Base-by-base conservation (phyloP, 345 rosid species). In the Brassica incana region DNA sequence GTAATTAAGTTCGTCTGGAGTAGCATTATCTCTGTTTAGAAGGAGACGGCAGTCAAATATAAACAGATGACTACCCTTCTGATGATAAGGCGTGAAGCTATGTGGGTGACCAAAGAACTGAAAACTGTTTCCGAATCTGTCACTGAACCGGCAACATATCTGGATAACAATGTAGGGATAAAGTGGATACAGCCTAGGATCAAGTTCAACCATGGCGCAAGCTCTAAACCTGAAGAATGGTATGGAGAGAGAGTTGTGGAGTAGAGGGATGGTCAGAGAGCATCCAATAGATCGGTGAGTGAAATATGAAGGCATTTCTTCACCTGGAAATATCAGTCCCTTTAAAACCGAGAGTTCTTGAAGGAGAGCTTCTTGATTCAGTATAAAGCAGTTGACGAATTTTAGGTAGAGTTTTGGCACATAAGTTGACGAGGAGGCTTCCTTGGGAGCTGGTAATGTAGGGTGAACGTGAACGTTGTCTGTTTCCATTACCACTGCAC, bases 41-140 rank as follows among this genome's bases (percentile, higher is more conserved):
- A 16, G 40, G 8, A 75, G 58, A 25, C 7, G n/a, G 58, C 67
- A 75, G 3, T 56, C 67, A 58, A 67, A 75, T 75, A 56, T 75
- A 58, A 75, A n/a, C 30, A 35, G 40, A 25, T 75, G 72, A 56
- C 38, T 8, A 66, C 36, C 23, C 5, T 54, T 35, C 27, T 56
- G 58, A 66, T 23, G 72, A 33, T 33, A 33, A 0, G 36, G 36
- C 36, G 6, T 33, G 36, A 33, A 33, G 1, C 36, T 33, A 33
- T 33, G 36, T 33, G 36, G 36, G 1, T 33, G 36, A 1, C 36
- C 36, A 33, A 33, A 33, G 36, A 1, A 33, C 36, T 33, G 36
- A 33, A 33, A 33, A 1, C 36, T 33, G 36, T 33, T 33, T 1
- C 36, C 36, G 36, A 33, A 33, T 33, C 36, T 33, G 36, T 33